Evolutionary conservation across 2,329 filamentous ascomycete species (phyloP), one percentile per base, ranked within the genome.

Genomic region (Lachnellula cervina): DNA sequence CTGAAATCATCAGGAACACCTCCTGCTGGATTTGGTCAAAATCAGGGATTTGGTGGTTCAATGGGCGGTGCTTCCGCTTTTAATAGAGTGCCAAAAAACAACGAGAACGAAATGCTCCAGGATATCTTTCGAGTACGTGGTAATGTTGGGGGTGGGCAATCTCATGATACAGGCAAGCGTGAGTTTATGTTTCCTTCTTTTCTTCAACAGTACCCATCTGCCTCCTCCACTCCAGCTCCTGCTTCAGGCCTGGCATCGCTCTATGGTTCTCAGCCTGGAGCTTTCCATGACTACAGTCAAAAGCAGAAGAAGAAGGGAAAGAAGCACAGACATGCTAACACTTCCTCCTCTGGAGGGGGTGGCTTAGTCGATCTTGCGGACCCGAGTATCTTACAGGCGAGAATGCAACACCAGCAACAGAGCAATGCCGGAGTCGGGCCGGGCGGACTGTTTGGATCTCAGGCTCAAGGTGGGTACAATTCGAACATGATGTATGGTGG

Each of bases 271-370:
- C 88, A 89, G 79, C 79, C 88, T 80, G 89, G 88, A 80, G 83
- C 84, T 77, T 90, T 90, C 79, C 89, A 92, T 86, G 91, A 96
- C 74, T 86, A 87, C 79, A 88, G 88, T 79, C 87, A 89, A 79
- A 95, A 96, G 87, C 91, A 95, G 84, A 96, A 96, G 88, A 97
- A 96, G 86, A 96, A 96, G 90, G 91, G 91, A 81, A 97, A 96
- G 86, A 97, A 97, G 90, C 93, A 97, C 83, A 95, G 92, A 87
- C 92, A 97, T 87, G 93, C 91, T 94, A 96, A 97, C 90, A 97
- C 93, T 93, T 96, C 92, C 89, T 97, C 93, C 86, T 96, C 91
- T 86, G 89, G 89, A 81, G 92, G 91, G 85, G 90, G 90, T 89
- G 92, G 90, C 81, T 86, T 97, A 93, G 92, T 95, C 81, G 92